Base-by-base conservation (phyloP, 2,329 filamentous ascomycete genomes). In the Colletotrichum sp. region DNA sequence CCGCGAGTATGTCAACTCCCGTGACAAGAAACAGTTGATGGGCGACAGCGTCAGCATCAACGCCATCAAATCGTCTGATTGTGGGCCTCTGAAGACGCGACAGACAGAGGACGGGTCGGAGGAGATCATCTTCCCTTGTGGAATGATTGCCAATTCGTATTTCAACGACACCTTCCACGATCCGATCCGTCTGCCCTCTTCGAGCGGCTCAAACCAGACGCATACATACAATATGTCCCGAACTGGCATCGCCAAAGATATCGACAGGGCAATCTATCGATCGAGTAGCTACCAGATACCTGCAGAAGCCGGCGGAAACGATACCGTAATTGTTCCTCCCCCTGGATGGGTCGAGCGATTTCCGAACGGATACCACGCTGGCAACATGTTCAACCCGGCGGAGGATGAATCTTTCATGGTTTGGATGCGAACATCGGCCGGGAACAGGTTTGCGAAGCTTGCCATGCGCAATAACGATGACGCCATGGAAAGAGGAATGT, bases 131-230 rank as follows among this genome's bases (percentile, higher is more conserved):
- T 71, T 15, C 39, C 68, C 69, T 12, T 71, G 69, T 12, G 69
- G 69, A 3, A 52, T 66, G 48, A 71, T 71, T 16, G 43, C 69
- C 30, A 71, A 71, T 26, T 59, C 60, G 6, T 66, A 66, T 13
- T 71, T 71, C 43, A 71, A 71, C 69, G 69, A 71, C 18, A 71
- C 69, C 7, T 71, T 71, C 18, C 13, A 21, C 9, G 28, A 66
- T 9, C 69, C 69, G 15, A 24, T 66, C 3, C 69, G 69, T 6
- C 60, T 71, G 13, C 61, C 60, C 5, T 32, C 26, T 5, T 12
- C 18, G 0, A 67, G 43, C 3, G 60, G 32, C 7, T 39, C 61
- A 5, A 66, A 66, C 4, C 21, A 21, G 13, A 71, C 69, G 7
- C 30, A 57, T 7, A 4, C 32, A 34, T 71, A 43, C 43, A 66